phyloP scores from a whole-genome alignment of 1,284 basidiomycete species.

The Ceratobasidium sp. region DNA sequence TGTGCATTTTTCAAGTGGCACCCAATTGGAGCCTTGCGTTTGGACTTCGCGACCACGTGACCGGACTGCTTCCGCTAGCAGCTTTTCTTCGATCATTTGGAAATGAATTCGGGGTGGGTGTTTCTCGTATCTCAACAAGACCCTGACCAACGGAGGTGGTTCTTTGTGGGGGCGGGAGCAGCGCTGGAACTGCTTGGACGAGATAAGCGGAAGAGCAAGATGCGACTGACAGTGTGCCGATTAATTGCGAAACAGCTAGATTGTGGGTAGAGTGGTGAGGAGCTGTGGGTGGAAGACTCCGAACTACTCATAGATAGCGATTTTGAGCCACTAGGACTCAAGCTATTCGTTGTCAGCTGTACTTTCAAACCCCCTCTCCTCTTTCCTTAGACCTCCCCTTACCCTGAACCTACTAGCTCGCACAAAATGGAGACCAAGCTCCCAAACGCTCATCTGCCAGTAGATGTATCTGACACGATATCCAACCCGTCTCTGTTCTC shows the following conservation, averaged over 20 bases:
- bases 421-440: constrained; percentile 5
- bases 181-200: neutral
- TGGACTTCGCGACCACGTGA: too few relatives aligned
- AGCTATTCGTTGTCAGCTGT: neutral
- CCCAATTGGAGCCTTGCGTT: too few relatives aligned
- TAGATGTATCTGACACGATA: neutral
- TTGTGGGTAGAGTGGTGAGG: neutral
- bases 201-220: constrained; percentile 30
- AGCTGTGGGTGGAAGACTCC: neutral
- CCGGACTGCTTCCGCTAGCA: too few relatives aligned
- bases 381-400: neutral
- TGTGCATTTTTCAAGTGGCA: too few relatives aligned
- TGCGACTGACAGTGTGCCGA: constrained; percentile 4
- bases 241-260: neutral
- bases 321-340: neutral
- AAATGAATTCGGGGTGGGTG: neutral
- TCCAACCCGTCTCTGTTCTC: neutral
- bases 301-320: neutral
- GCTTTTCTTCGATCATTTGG: too few relatives aligned
- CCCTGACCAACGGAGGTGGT: neutral
- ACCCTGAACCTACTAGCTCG: neutral
- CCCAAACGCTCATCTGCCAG: neutral
- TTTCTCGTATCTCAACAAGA: constrained; percentile 26
- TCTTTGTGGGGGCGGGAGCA: neutral
- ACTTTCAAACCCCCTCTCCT: neutral